Evolutionary conservation across 768 basidiomycete genomes (phyloP).

Genomic region (Phylloporus sp.): DNA sequence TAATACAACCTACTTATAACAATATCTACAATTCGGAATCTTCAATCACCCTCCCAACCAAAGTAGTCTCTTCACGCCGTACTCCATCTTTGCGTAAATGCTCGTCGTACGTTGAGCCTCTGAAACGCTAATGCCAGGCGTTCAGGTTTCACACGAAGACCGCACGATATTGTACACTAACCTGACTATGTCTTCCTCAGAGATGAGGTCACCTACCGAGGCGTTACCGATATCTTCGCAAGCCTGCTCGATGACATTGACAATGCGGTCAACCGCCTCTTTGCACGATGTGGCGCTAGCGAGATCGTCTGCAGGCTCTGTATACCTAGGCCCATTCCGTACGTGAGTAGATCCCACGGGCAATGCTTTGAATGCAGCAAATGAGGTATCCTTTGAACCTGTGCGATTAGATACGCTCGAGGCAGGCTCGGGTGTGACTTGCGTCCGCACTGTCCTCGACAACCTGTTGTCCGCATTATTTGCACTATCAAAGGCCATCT

Average conservation of each 20-base stretch:
- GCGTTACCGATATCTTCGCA: constrained; percentile 58
- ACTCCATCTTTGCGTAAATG: constrained; percentile 89
- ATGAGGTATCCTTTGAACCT: constrained; percentile 39
- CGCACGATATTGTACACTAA: constrained; percentile 27
- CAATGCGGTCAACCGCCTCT: constrained; percentile 72
- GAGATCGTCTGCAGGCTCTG: constrained; percentile 58
- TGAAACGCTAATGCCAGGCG: constrained; percentile 46
- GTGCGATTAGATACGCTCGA: constrained; percentile 33
- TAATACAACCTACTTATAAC: constrained; percentile 13
- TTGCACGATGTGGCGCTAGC: constrained; percentile 61
- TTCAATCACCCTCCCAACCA: constrained; percentile 69
- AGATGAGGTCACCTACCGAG: constrained; percentile 44
- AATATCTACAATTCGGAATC: constrained; percentile 9
- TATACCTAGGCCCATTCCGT: constrained; percentile 41
- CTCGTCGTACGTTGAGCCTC: constrained; percentile 85
- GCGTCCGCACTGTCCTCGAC: constrained; percentile 27
- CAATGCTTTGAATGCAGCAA: constrained; percentile 76
- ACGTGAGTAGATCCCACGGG: constrained; percentile 59
- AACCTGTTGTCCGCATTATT: constrained; percentile 15
- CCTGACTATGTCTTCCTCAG: constrained; percentile 76
- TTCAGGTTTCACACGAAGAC: background rate
- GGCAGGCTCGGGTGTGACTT: constrained; percentile 24
- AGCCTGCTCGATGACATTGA: constrained; percentile 61
- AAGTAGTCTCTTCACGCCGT: constrained; percentile 83
- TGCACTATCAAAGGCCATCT: background rate